Evolutionary conservation across 75 land plant species (phyloP).

Genomic region (Sequoiadendron giganteum): DNA sequence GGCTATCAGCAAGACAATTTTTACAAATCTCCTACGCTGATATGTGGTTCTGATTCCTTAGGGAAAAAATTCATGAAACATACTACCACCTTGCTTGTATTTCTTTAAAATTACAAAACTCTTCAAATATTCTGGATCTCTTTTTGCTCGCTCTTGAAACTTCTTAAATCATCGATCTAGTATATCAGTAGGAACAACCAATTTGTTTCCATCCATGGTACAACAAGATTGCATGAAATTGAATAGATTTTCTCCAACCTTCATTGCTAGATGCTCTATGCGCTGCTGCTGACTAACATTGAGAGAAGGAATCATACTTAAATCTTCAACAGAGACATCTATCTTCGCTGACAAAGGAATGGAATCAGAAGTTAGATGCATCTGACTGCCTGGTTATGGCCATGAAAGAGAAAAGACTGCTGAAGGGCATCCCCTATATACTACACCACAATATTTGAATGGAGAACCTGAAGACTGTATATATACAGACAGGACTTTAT

Average conservation of each 20-base stretch:
- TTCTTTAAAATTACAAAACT: constrained; percentile 32
- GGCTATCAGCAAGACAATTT: not conserved
- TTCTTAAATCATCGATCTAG: constrained; percentile 96
- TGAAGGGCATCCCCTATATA: constrained; percentile 75
- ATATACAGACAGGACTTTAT: constrained; percentile 92
- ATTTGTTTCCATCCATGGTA: constrained; percentile 63
- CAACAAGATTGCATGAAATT: constrained; percentile 99
- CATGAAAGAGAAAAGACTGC: constrained; percentile 89
- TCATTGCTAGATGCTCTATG: constrained; percentile 81
- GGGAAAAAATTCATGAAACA: not conserved
- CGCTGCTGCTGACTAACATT: constrained; percentile 64
- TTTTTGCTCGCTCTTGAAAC: constrained; percentile 87
- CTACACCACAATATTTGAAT: constrained; percentile 88
- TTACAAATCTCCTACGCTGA: not conserved
- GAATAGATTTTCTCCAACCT: constrained; percentile 94
- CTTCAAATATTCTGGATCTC: constrained; percentile 86
- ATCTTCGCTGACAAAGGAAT: constrained; percentile 72
- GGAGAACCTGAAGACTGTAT: constrained; percentile 77
- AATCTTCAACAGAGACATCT: constrained; percentile 86
- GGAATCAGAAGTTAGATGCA: constrained; percentile 43
- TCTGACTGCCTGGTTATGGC: constrained; percentile 73
- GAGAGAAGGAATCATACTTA: constrained; percentile 57
- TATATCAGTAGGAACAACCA: constrained; percentile 93
- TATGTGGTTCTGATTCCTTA: not conserved
- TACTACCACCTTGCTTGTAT: not conserved